Percentiles rank a stretch among this genome's conserved stretches.
Conservation (phyloP, 305 asterid genomes). For the Fraxinus nigra region DNA sequence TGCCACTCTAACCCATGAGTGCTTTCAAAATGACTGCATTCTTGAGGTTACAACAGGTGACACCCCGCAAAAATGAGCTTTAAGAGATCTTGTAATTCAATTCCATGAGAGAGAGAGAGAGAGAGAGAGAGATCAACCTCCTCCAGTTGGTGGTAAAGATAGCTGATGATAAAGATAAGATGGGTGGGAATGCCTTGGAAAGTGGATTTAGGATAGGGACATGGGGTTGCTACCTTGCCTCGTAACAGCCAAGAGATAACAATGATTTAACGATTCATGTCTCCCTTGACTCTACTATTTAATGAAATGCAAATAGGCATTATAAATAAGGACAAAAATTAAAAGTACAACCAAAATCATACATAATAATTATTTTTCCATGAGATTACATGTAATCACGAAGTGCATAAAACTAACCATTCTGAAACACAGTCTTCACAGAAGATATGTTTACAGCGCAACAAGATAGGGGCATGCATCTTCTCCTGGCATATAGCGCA, state of each 20-base stretch:
- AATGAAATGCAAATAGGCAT: neutral
- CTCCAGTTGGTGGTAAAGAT: neutral
- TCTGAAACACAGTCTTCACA: conserved; percentile 75
- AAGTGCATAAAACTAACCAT: conserved; percentile 41
- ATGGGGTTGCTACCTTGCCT: neutral
- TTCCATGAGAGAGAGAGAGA: neutral
- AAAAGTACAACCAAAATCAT: neutral
- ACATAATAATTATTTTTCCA: neutral
- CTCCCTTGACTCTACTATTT: neutral
- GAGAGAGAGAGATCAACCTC: neutral
- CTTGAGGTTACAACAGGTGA: neutral
- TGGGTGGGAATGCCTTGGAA: neutral
- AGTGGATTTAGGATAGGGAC: neutral
- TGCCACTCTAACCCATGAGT: neutral
- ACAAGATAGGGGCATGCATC: conserved; percentile 54
- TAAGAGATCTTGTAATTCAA: neutral
- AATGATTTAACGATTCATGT: neutral
- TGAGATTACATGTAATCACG: neutral
- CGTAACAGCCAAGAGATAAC: neutral
- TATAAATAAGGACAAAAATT: neutral
- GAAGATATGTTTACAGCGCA: conserved; percentile 67
- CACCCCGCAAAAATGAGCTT: neutral
- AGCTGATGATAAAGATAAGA: neutral
- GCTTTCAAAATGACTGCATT: neutral
- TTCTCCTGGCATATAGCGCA: conserved; percentile 76